phyloP scores from a whole-genome alignment of 257 asterid species.

The Leonotis leonurus region DNA sequence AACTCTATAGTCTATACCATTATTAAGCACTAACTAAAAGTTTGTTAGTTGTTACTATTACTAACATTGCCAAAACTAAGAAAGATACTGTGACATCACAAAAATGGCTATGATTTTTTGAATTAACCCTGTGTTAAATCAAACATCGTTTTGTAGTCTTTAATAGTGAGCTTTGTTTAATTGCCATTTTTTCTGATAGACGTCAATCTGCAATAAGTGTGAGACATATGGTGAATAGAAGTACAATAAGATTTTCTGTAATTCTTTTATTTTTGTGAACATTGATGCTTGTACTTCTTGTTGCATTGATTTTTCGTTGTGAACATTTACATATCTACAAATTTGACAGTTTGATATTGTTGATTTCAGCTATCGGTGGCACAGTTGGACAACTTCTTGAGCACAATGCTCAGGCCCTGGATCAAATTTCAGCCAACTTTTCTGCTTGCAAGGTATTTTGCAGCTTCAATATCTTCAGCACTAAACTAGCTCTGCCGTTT shows the following conservation, averaged over 20 bases:
- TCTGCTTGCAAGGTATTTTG: constrained; percentile 49
- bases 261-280: too few relatives aligned
- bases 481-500: neutral
- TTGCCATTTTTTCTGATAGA: neutral
- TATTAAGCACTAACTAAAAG: too few relatives aligned
- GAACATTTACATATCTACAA: neutral
- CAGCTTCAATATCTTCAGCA: neutral
- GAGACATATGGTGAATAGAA: neutral
- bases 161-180: neutral
- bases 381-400: constrained; percentile 63
- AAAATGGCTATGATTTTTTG: neutral
- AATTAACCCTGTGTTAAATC: neutral
- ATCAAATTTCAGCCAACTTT: constrained; percentile 69
- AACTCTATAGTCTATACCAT: too few relatives aligned
- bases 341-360: constrained; percentile 6
- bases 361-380: constrained; percentile 75
- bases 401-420: constrained; percentile 69
- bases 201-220: neutral
- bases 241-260: too few relatives aligned
- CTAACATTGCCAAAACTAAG: neutral
- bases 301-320: neutral
- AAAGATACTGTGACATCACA: neutral
- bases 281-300: too few relatives aligned
- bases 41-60: too few relatives aligned
- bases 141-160: neutral